Percentiles rank a stretch among this genome's conserved stretches.
Evolutionary conservation across 371 early-diverging fungal genomes (phyloP).

Genomic region (Zychaea mexicana): DNA sequence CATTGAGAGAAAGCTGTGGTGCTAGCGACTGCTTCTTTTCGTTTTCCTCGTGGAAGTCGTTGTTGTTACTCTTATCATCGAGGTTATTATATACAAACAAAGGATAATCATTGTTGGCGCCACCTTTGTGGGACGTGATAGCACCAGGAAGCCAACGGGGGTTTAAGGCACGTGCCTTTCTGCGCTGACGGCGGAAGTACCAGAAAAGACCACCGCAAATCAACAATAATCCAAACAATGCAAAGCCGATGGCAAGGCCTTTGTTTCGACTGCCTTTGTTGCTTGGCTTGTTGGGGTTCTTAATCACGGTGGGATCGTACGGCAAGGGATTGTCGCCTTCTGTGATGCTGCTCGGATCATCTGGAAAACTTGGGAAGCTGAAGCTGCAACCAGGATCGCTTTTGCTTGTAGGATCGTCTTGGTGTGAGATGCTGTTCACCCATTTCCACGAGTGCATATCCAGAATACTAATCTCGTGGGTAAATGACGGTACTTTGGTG

Average conservation of each 20-base stretch:
- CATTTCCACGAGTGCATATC: slow-evolving; percentile 44
- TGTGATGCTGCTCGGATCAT: background rate
- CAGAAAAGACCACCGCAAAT: slow-evolving; percentile 13
- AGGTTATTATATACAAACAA: slow-evolving; percentile 38
- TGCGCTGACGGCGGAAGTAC: slow-evolving; percentile 19
- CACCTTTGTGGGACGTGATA: slow-evolving; percentile 18
- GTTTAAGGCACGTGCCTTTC: slow-evolving; percentile 25
- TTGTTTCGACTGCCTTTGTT: slow-evolving; percentile 23
- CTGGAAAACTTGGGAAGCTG: slow-evolving; percentile 16
- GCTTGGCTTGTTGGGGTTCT: slow-evolving; percentile 12
- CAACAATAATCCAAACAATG: slow-evolving; percentile 15
- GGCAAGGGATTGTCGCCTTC: slow-evolving; percentile 10
- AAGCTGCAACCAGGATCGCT: slow-evolving; percentile 20
- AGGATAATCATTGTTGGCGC: slow-evolving; percentile 33
- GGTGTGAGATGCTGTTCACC: slow-evolving; percentile 21
- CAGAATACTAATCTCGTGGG: slow-evolving; percentile 30
- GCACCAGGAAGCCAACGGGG: slow-evolving; percentile 45
- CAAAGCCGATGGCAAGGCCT: slow-evolving; percentile 37
- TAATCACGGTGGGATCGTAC: slow-evolving; percentile 20
- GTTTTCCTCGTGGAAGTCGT: slow-evolving; percentile 3
- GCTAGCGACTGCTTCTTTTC: slow-evolving; percentile 14
- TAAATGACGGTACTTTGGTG: slow-evolving; percentile 4
- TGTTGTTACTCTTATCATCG: slow-evolving; percentile 11
- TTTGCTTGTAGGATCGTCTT: background rate
- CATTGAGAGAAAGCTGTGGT: background rate